Base-by-base conservation (phyloP, 345 rosid species). In the Gossypium ekmanianum region DNA sequence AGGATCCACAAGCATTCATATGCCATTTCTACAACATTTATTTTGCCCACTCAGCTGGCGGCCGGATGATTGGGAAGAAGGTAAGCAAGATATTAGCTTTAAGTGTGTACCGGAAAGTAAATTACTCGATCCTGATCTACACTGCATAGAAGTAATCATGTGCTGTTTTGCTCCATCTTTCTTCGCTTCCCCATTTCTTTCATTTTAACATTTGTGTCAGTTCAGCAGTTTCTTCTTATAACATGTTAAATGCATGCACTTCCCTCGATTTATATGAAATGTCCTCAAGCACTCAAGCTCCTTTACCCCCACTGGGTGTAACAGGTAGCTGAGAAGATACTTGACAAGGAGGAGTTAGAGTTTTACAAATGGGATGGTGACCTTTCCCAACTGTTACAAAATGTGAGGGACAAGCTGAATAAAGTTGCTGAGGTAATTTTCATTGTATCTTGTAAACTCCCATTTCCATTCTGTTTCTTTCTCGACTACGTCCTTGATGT, bases 331-430 rank as follows among this genome's bases (percentile, higher is more conserved):
- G 88, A 77, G 82, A 87, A 57, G 82, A 77, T 92, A 80, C 96
- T 94, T 10, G 71, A 91, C 71, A 82, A 75, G 29, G 88, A 85
- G 81, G 93, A 85, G 43, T 83, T 95, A 50, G 92, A 93, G 50
- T 93, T 93, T 79, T 95, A 93, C 80, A 95, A 88, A 79, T 94
- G 98, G 98, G 92, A 91, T n/a, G 96, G 91, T 12, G 92, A 94
- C 10, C 97, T 92, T 61, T 79, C 88, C 26, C 86, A 85, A 44
- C 82, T 92, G 73, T 64, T 92, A 84, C 97, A 92, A 85, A 90
- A 89, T 64, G 98, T 87, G 8, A 86, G 94, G 83, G 91, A 89
- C 17, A 92, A 90, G 79, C 82, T 95, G 78, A 89, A 95, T 73
- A 74, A 86, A 80, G 89, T 95, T n/a, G 86, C 97, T 0, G 88